Evolutionary conservation across 2,329 filamentous ascomycete genomes (phyloP), one percentile per base, ranked within the genome.

Genomic region (Diplodia seriata): DNA sequence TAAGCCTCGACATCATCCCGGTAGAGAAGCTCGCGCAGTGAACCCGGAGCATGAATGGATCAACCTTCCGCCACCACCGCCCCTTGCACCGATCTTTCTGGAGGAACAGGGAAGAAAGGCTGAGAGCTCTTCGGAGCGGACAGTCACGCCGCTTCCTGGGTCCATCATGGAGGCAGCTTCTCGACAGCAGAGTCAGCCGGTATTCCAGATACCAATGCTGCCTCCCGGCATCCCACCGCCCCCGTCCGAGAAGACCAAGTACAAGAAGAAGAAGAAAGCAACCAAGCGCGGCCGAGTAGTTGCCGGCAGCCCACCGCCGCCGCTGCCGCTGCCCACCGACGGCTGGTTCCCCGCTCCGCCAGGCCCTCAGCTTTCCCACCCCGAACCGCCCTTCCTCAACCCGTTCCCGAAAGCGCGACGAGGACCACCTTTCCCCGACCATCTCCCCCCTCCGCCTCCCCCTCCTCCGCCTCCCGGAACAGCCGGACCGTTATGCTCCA

Each of bases 261-360:
- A 20, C 18, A 20, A 20, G 43, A 47, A 47, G 43, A 47, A 47
- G 43, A 47, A 47, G 43, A 47, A 47, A 47, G 3, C 43, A 11
- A 11, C 43, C 43, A 47, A 47, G 43, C 43, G 43, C n/a, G 18
- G 18, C 8, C 18, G 18, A 47, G n/a, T 7, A 9, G n/a, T 5
- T n/a, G n/a, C 9, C 14, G 31, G 31, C 31, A 7, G 31, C 6
- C 31, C 31, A 33, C 31, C 31, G 8, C 6, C 31, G 8, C 31
- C 31, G 31, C 5, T n/a, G n/a, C 31, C n/a, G 6, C 5, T 43
- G 20, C 31, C n/a, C 7, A 38, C 18, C 20, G 36, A 23, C 18
- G 8, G 18, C 54, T 56, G 54, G 54, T 56, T 56, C 14, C 33
- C 33, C 54, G 11, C 18, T 20, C 54, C 54, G 33, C 54, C 54